Evolutionary conservation across 1,284 basidiomycete genomes (phyloP).

Genomic region (Sphaerobolus stellatus): DNA sequence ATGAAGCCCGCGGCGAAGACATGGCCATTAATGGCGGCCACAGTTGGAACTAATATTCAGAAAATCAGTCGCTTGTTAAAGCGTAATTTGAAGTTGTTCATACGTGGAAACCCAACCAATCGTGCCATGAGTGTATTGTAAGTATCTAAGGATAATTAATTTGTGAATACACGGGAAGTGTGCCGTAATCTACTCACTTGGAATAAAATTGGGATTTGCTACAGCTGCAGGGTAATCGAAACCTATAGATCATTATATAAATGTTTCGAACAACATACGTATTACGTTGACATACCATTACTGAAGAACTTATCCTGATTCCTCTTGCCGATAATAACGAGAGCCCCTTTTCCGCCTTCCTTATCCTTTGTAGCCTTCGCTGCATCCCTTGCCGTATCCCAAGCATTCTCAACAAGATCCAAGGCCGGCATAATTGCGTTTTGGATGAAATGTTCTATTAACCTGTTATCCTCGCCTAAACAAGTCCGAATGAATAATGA

Average conservation of each 20-base stretch:
- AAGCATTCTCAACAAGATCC: conserved; percentile 75
- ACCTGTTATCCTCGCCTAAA: conserved; percentile 58
- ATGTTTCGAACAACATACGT: no score
- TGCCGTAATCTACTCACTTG: conserved; percentile 46
- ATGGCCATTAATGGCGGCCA: conserved; percentile 91
- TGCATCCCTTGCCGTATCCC: conserved; percentile 60
- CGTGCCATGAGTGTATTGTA: conserved; percentile 55
- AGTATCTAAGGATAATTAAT: conserved; percentile 38
- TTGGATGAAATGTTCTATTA: conserved; percentile 61
- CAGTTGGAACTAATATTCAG: conserved; percentile 61
- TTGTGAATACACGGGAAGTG: not conserved
- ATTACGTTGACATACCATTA: conserved; percentile 58
- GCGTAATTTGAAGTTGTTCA: not conserved
- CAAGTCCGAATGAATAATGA: not conserved
- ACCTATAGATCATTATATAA: conserved; percentile 41
- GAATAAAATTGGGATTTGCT: conserved; percentile 72
- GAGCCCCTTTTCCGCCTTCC: conserved; percentile 59
- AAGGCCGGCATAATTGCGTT: conserved; percentile 71
- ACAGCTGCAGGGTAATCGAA: conserved; percentile 69
- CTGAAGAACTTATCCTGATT: conserved; percentile 87
- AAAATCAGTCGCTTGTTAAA: conserved; percentile 11
- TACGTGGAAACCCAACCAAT: conserved; percentile 70
- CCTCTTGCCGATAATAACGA: conserved; percentile 74
- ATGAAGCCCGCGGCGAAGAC: conserved; percentile 87
- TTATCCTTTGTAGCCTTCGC: conserved; percentile 43